Conservation (phyloP, 2,329 filamentous ascomycete genomes). For the Beauveria bassiana region DNA sequence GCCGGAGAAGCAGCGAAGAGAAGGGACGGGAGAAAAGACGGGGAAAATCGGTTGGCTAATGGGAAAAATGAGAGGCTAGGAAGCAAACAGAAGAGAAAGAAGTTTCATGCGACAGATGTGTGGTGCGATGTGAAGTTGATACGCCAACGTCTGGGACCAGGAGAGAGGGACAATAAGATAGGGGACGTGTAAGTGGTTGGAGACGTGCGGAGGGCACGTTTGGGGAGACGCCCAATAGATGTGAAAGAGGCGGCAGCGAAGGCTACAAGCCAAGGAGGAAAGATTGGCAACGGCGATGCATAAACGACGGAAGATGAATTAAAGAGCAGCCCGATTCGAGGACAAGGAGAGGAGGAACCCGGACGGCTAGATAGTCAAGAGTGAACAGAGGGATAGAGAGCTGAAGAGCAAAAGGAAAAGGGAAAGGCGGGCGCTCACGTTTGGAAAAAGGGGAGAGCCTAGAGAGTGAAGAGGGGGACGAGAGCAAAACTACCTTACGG, state of each 20-base stretch:
- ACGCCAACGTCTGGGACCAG: constrained; percentile 1
- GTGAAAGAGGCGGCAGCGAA: background rate
- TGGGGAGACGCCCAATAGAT: background rate
- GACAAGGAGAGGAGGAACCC: background rate
- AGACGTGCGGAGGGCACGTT: background rate
- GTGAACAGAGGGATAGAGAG: background rate
- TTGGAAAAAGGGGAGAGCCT: background rate
- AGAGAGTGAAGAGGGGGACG: background rate
- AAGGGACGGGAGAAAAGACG: background rate
- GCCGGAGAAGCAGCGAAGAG: background rate
- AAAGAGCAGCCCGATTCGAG: background rate
- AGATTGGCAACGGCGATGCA: background rate
- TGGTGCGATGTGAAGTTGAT: constrained; percentile 1
- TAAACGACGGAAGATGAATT: background rate
- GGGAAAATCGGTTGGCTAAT: background rate
- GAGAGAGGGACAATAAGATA: background rate
- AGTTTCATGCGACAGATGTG: background rate
- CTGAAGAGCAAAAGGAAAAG: constrained; percentile 2
- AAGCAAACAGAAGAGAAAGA: background rate
- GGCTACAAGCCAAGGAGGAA: background rate
- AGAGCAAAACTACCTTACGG: background rate
- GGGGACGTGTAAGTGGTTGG: constrained; percentile 10
- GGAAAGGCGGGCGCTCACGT: constrained; percentile 1
- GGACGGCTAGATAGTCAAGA: background rate
- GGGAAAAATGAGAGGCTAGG: background rate